Percentiles rank a stretch among this genome's conserved stretches.
These are phyloP conservation scores for Lactarius psammicola DNA, from an alignment of 768 basidiomycete species.

Conservation along the genomic window DNA sequence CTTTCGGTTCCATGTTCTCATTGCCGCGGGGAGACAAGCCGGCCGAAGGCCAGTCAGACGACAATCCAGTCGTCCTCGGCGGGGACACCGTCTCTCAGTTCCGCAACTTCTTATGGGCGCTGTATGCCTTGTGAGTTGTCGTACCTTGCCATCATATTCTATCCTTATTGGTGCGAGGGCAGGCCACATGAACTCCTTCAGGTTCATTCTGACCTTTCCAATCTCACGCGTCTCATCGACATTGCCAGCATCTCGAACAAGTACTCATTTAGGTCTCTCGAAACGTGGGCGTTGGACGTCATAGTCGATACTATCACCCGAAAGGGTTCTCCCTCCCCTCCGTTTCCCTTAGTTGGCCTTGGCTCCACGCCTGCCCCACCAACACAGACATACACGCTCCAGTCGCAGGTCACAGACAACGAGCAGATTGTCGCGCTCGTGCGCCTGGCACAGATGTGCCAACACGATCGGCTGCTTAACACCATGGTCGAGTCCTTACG, in stretches of 20 bases:
- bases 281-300: constrained; percentile 73
- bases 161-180: constrained; percentile 2
- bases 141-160: background rate
- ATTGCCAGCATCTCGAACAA: constrained; percentile 68
- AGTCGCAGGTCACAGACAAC: constrained; percentile 27
- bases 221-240: constrained; percentile 56
- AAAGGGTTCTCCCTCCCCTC: constrained; percentile 51
- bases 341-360: constrained; percentile 38
- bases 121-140: constrained; percentile 66
- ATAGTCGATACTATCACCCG: constrained; percentile 66
- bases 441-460: constrained; percentile 65
- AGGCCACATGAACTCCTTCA: constrained; percentile 63
- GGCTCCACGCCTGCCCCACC: constrained; percentile 34
- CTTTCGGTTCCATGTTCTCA: constrained; percentile 64
- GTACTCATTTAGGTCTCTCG: constrained; percentile 70
- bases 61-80: constrained; percentile 58
- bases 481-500: constrained; percentile 59
- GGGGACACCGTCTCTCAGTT: constrained; percentile 69
- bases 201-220: constrained; percentile 46
- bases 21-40: constrained; percentile 55
- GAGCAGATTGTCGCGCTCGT: constrained; percentile 41
- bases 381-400: constrained; percentile 21
- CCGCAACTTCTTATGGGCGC: constrained; percentile 67
- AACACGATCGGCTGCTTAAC: constrained; percentile 55
- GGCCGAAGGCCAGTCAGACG: constrained; percentile 61